Evolutionary conservation across 441 rosid genomes (phyloP).

Genomic region (Adansonia madagascariensis): DNA sequence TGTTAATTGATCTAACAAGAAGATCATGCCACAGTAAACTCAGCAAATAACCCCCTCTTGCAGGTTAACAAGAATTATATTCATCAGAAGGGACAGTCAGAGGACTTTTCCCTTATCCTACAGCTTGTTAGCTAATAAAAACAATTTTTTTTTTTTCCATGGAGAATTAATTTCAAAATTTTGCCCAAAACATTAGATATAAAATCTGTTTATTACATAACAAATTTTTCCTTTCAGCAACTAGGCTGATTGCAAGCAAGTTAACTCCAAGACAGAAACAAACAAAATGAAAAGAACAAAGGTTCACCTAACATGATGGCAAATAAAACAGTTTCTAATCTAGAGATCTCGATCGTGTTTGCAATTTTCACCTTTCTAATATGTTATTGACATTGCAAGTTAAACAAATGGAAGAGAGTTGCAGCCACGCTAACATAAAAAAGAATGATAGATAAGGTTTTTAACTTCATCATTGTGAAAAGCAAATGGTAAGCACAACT

Average conservation of each 20-base stretch:
- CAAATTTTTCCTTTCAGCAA: not conserved
- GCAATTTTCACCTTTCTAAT: not conserved
- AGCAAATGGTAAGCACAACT: not conserved
- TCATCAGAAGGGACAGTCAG: not conserved
- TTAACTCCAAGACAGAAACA: not conserved
- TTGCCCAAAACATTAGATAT: not conserved
- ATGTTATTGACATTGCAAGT: not conserved
- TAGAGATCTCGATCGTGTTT: not conserved
- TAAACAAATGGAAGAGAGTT: not conserved
- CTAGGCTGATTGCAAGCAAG: not conserved
- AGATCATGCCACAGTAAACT: not conserved
- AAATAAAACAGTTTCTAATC: not conserved
- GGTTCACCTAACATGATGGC: conserved; percentile 1
- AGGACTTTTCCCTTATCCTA: not conserved
- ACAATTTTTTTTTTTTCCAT: not conserved
- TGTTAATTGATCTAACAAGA: conserved; percentile 10
- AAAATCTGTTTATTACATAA: not conserved
- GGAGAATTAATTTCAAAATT: conserved; percentile 9
- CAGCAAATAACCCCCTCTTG: conserved; percentile 2
- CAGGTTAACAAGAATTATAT: not conserved
- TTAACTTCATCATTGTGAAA: not conserved
- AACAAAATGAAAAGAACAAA: conserved; percentile 13
- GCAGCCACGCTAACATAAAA: not conserved
- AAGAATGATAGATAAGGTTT: not conserved
- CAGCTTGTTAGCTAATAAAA: conserved; percentile 3